A percentile compares a stretch with the other conserved stretches of the same genome.
phyloP scores from a whole-genome alignment of 495 filamentous ascomycete genomes.

The Aspergillus sclerotioniger region DNA sequence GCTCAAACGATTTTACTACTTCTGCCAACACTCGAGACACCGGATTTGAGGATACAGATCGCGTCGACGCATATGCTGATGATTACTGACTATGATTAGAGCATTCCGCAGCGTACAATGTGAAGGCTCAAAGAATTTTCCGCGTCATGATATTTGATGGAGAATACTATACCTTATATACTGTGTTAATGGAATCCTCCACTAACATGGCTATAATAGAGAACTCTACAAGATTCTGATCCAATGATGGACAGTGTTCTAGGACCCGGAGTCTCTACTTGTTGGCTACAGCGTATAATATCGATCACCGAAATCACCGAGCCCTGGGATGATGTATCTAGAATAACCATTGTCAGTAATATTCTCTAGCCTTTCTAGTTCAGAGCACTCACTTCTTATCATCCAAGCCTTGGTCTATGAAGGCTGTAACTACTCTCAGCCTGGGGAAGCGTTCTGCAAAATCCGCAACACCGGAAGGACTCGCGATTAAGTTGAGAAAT shows the following conservation, averaged over 20 bases:
- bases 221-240: neutral
- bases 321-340: constrained; percentile 93
- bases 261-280: neutral
- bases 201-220: neutral
- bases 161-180: neutral
- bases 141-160: neutral
- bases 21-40: constrained; percentile 22
- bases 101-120: constrained; percentile 23
- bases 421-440: constrained; percentile 90
- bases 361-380: constrained; percentile 11
- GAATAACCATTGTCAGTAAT: constrained; percentile 1
- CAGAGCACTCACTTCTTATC: constrained; percentile 80
- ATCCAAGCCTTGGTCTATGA: constrained; percentile 90
- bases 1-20: constrained; percentile 16
- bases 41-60: constrained; percentile 14
- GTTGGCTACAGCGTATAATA: constrained; percentile 81
- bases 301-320: constrained; percentile 95
- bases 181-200: neutral
- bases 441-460: constrained; percentile 93
- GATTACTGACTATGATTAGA: constrained; percentile 29
- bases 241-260: neutral
- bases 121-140: constrained; percentile 7
- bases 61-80: constrained; percentile 25
- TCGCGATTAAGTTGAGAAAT: constrained; percentile 94
- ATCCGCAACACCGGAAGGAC: constrained; percentile 83